Conservation (phyloP, 805 yeast genomes). For the Schizosaccharomyces osmophilus region DNA sequence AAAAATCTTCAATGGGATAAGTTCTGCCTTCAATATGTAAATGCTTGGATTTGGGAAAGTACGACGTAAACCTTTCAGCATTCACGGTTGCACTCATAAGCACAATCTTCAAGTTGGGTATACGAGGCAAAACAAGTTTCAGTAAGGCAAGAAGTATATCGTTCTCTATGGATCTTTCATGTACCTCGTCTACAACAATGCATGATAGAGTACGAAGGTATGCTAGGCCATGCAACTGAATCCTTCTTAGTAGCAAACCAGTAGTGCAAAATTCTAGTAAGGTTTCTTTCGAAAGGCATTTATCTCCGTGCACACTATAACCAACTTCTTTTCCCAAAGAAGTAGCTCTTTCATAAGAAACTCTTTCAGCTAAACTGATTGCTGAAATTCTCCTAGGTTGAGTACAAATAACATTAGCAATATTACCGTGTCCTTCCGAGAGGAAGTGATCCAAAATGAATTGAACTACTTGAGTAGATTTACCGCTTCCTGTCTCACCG, state of each 20-base stretch:
- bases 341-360: conserved; percentile 54
- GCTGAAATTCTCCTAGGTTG: conserved; percentile 94
- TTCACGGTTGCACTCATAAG: conserved; percentile 91
- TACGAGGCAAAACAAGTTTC: conserved; percentile 32
- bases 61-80: conserved; percentile 35
- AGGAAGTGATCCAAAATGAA: conserved; percentile 49
- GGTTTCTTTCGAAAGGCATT: conserved; percentile 34
- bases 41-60: conserved; percentile 31
- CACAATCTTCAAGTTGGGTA: conserved; percentile 26
- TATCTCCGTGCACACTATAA: conserved; percentile 74
- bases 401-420: conserved; percentile 61
- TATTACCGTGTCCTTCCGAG: conserved; percentile 16
- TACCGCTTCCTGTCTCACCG: conserved; percentile 96
- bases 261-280: conserved; percentile 75
- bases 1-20: conserved; percentile 62
- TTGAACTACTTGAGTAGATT: conserved; percentile 84
- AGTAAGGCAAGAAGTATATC: conserved; percentile 66
- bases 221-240: conserved; percentile 41
- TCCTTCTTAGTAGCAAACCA: conserved; percentile 70
- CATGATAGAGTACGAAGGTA: conserved; percentile 28
- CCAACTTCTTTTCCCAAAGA: conserved; percentile 58
- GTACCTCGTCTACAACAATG: conserved; percentile 84
- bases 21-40: conserved; percentile 83
- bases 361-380: conserved; percentile 79
- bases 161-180: conserved; percentile 76